Conservation (phyloP, 805 yeast genomes). For the Barnettozyma populi region DNA sequence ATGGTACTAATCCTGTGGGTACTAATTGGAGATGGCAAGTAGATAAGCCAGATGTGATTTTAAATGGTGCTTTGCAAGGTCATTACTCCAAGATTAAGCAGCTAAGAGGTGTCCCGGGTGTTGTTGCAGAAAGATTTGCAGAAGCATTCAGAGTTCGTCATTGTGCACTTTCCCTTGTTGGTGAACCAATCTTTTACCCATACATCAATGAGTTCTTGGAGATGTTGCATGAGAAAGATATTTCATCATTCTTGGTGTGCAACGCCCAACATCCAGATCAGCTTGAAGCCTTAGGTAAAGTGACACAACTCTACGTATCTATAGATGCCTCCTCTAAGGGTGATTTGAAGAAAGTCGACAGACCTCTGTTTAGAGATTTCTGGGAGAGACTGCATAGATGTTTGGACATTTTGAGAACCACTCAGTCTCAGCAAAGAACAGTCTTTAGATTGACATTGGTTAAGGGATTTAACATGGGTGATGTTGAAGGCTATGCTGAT, state of each 20-base stretch:
- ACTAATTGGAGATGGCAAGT: slow-evolving; percentile 96
- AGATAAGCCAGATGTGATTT: slow-evolving; percentile 78
- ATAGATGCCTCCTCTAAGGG: slow-evolving; percentile 89
- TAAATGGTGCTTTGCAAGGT: slow-evolving; percentile 82
- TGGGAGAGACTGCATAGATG: slow-evolving; percentile 87
- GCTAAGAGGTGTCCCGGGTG: slow-evolving; percentile 94
- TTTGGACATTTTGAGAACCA: slow-evolving; percentile 68
- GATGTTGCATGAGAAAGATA: slow-evolving; percentile 72
- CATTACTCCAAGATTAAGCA: slow-evolving; percentile 91
- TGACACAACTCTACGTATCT: slow-evolving; percentile 87
- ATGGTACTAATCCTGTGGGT: slow-evolving; percentile 95
- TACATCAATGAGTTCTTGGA: slow-evolving; percentile 79
- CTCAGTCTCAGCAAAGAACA: slow-evolving; percentile 78
- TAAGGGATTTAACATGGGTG: slow-evolving; percentile 87
- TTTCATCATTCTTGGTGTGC: slow-evolving; percentile 86
- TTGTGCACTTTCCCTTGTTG: slow-evolving; percentile 89
- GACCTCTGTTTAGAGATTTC: slow-evolving; percentile 85
- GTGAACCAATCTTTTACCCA: slow-evolving; percentile 93
- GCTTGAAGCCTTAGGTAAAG: slow-evolving; percentile 59
- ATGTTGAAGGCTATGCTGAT: slow-evolving; percentile 77
- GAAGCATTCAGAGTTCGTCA: slow-evolving; percentile 88
- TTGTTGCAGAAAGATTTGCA: slow-evolving; percentile 80
- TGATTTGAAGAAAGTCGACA: slow-evolving; percentile 75
- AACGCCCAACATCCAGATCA: slow-evolving; percentile 95
- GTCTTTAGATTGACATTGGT: slow-evolving; percentile 88